Base-by-base conservation (phyloP, 208 protist species). In the Leishmania tarentolae region DNA sequence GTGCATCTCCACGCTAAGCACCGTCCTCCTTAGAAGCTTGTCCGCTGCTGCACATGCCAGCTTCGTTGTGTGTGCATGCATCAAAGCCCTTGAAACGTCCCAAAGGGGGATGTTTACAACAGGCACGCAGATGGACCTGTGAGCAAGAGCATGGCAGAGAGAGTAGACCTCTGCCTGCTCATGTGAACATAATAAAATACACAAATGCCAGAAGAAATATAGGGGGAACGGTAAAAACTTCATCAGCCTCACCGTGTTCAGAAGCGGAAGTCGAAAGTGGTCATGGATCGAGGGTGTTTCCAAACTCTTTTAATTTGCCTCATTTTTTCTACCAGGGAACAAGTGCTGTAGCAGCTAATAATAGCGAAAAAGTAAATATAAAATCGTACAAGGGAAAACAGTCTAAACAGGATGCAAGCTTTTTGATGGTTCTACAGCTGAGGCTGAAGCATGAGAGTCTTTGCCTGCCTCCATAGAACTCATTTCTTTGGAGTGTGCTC, bases 401-500 rank as follows among this genome's bases (percentile, higher is more conserved):
- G 5, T 65, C 3, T 1, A 35, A 35, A 65, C 1, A 35, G 0
- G 17, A 35, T 15, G 8, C 0, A 13, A n/a, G n/a, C n/a, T 65
- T 35, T 65, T 31, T 6, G 3, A 7, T n/a, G 0, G 7, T 35
- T 65, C 3, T 11, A 65, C 28, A 11, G 7, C 6, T 8, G 0
- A 37, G 0, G 28, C 17, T 5, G 17, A 65, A 65, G 59, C 28
- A 21, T 65, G 28, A 5, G n/a, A 2, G n/a, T n/a, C 28, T 65
- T n/a, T 17, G 11, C 8, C 59, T 65, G 1, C 9, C 59, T 65
- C n/a, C 59, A 37, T n/a, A 28, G 8, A 65, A 28, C 3, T 65
- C 59, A 65, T 31, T 66, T 90, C 72, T 87, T 90, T 17, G 87
- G 86, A 24, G 85, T 91, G 84, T 92, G 89, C 79, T 96, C 94